Percentiles rank a stretch among this genome's conserved stretches.
Evolutionary conservation across 2,329 filamentous ascomycete species (phyloP).

Genomic region (Escovopsis sp.): DNA sequence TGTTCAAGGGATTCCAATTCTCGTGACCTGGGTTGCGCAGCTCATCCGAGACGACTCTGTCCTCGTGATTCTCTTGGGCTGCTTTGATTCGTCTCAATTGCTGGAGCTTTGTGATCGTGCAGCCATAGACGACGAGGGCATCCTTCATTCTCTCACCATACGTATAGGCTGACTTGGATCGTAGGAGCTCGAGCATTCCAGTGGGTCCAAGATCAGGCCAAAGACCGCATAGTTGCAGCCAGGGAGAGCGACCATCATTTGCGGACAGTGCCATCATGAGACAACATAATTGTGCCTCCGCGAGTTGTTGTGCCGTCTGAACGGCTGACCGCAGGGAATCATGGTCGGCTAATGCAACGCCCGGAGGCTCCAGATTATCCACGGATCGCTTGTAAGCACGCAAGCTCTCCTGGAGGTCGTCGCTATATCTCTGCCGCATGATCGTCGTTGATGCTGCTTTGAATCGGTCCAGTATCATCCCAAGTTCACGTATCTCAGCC

Average conservation of each 20-base stretch:
- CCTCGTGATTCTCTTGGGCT: background rate
- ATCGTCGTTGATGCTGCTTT: background rate
- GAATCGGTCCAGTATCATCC: constrained; percentile 3
- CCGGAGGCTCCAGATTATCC: background rate
- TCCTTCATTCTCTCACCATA: constrained; percentile 23
- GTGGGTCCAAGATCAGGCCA: constrained; percentile 25
- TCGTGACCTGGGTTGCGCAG: constrained; percentile 20
- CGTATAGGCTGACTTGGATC: constrained; percentile 6
- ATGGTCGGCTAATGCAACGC: background rate
- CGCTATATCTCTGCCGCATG: constrained; percentile 7
- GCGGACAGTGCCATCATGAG: background rate
- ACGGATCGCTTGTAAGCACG: background rate
- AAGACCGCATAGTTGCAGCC: constrained; percentile 14
- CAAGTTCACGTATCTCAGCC: background rate
- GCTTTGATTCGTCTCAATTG: background rate
- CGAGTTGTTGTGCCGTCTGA: background rate
- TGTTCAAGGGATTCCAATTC: constrained; percentile 38
- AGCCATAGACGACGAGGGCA: constrained; percentile 25
- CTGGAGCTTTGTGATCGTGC: constrained; percentile 21
- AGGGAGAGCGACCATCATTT: background rate
- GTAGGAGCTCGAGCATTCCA: constrained; percentile 27
- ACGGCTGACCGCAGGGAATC: background rate
- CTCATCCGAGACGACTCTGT: constrained; percentile 1
- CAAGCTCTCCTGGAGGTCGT: constrained; percentile 7
- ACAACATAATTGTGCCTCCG: background rate